These are phyloP conservation scores for Clathrus columnatus DNA, from an alignment of 768 basidiomycete genomes.

Conservation along the genomic window DNA sequence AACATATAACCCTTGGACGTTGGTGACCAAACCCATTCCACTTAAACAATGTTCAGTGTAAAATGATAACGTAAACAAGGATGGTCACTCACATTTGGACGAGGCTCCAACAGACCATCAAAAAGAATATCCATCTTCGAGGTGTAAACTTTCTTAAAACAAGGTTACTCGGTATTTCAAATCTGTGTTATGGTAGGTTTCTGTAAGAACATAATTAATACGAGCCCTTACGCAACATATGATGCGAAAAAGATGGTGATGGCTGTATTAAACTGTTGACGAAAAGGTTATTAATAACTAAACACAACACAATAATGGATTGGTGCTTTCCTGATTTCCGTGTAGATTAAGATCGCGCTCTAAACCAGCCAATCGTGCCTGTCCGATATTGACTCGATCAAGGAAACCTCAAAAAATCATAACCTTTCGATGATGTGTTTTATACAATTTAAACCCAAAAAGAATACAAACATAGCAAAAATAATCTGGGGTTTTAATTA, in stretches of 20 bases:
- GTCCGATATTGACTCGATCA: constrained; percentile 21
- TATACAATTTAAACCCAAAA: background rate
- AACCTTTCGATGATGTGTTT: background rate
- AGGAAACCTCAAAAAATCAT: constrained; percentile 9
- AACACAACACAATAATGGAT: constrained; percentile 3
- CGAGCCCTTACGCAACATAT: constrained; percentile 21
- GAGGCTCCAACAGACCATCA: constrained; percentile 17
- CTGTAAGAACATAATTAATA: background rate
- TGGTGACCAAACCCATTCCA: constrained; percentile 16
- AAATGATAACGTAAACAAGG: background rate
- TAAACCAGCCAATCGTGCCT: constrained; percentile 15
- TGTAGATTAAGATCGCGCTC: constrained; percentile 13
- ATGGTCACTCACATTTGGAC: constrained; percentile 7
- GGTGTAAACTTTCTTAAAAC: constrained; percentile 14
- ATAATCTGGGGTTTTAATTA: background rate
- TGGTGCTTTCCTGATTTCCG: constrained; percentile 12
- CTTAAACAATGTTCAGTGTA: background rate
- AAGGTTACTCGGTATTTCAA: constrained; percentile 14
- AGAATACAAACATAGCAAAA: constrained; percentile 10
- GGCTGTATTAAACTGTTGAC: background rate
- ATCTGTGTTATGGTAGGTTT: no score
- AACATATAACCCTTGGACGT: constrained; percentile 21
- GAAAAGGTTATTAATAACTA: background rate
- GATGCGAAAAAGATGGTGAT: constrained; percentile 24
- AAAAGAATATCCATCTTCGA: constrained; percentile 15